These are phyloP conservation scores for Apiospora marii DNA, from an alignment of 2,329 filamentous ascomycete genomes.

Conservation along the genomic window DNA sequence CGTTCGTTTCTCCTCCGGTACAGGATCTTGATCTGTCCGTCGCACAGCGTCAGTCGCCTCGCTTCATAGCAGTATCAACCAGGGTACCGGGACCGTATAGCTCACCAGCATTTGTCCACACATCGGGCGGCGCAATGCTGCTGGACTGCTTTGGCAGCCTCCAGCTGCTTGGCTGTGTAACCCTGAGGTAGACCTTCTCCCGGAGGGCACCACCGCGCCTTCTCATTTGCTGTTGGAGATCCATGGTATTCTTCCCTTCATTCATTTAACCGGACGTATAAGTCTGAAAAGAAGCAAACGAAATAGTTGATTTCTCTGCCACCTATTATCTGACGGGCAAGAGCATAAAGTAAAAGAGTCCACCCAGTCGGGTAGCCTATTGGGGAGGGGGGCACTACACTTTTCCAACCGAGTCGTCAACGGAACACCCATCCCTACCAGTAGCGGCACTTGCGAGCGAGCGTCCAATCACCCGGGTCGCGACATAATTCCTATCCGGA, in stretches of 20 bases:
- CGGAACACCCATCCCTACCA: background rate
- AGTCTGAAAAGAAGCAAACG: background rate
- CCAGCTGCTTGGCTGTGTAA: slow-evolving; percentile 41
- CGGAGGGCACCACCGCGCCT: slow-evolving; percentile 29
- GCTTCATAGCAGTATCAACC: background rate
- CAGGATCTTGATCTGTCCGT: slow-evolving; percentile 38
- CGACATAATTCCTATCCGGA: background rate
- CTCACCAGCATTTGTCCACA: slow-evolving; percentile 41
- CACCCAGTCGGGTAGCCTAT: too few species aligned
- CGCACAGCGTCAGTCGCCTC: background rate
- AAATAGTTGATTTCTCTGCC: background rate
- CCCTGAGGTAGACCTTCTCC: slow-evolving; percentile 33
- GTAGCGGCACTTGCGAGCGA: background rate
- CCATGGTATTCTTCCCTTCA: slow-evolving; percentile 26
- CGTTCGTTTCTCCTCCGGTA: slow-evolving; percentile 49
- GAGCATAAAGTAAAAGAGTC: background rate
- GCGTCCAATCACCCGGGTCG: background rate
- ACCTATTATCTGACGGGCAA: background rate
- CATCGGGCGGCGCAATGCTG: slow-evolving; percentile 41
- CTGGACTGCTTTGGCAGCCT: slow-evolving; percentile 42
- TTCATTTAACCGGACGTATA: background rate
- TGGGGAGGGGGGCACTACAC: too few species aligned
- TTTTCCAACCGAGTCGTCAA: background rate
- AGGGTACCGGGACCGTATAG: background rate
- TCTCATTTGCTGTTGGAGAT: slow-evolving; percentile 29